These are phyloP conservation scores for Pseudocercospora cruenta DNA, from an alignment of 2,329 filamentous ascomycete genomes.

Conservation along the genomic window DNA sequence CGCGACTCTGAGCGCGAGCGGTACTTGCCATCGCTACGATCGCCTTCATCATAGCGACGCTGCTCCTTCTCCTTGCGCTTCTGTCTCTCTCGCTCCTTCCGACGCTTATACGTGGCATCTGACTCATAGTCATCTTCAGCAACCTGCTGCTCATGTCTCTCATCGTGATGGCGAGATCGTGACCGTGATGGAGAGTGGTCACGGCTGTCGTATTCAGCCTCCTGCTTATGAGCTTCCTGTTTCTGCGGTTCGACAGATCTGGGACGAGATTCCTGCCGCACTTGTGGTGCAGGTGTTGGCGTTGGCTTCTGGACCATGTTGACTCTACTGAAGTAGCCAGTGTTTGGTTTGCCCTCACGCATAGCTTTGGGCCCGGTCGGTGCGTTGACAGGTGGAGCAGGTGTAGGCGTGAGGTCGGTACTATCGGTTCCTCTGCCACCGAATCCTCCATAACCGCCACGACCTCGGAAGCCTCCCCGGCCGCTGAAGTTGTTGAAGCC, in stretches of 20 bases:
- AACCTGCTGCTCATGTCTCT: constrained; percentile 54
- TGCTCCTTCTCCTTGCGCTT: constrained; percentile 40
- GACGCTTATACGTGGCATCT: constrained; percentile 44
- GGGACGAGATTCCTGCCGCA: constrained; percentile 18
- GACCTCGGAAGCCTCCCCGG: constrained; percentile 51
- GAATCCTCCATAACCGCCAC: constrained; percentile 40
- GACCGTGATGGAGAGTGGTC: constrained; percentile 41
- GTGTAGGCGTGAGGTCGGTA: constrained; percentile 34
- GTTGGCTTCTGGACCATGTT: constrained; percentile 43
- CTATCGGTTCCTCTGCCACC: constrained; percentile 25
- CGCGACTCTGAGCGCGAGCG: constrained; percentile 69
- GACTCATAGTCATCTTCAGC: constrained; percentile 44
- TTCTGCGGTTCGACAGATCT: constrained; percentile 15
- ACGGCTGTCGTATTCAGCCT: constrained; percentile 33
- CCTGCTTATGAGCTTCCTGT: constrained; percentile 14
- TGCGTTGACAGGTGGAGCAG: constrained; percentile 55
- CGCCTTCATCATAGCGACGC: constrained; percentile 54
- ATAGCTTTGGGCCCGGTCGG: constrained; percentile 94
- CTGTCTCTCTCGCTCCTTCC: constrained; percentile 38
- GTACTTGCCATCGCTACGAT: constrained; percentile 51
- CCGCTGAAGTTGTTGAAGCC: constrained; percentile 43
- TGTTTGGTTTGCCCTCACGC: constrained; percentile 85
- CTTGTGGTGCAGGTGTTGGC: constrained; percentile 24
- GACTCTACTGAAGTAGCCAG: constrained; percentile 69
- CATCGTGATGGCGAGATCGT: constrained; percentile 50